These are phyloP conservation scores for Henningerozyma blattae DNA, from an alignment of 805 yeast species.

Conservation along the genomic window DNA sequence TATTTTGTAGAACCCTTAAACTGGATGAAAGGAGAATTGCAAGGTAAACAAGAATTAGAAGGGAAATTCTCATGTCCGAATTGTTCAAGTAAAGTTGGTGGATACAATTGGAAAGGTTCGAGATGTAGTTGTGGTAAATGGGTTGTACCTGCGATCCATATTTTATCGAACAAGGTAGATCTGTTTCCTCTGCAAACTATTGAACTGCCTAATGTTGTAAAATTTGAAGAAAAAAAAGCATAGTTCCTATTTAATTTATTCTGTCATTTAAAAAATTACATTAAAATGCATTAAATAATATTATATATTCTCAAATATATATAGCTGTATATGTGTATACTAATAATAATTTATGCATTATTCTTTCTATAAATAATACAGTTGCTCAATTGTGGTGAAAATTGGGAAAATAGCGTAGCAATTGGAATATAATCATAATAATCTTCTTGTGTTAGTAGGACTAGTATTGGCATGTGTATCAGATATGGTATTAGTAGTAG, in stretches of 20 bases:
- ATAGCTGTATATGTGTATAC: neutral
- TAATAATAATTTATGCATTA: neutral
- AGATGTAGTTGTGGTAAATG: slow-evolving; percentile 92
- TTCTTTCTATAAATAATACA: neutral
- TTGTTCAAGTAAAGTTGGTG: slow-evolving; percentile 79
- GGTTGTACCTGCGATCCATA: slow-evolving; percentile 85
- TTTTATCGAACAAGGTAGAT: slow-evolving; percentile 75
- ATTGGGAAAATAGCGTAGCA: too few relatives aligned
- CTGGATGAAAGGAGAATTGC: slow-evolving; percentile 84
- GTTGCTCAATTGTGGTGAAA: too few relatives aligned
- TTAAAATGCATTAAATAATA: slow-evolving; percentile 1
- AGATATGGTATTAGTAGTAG: too few relatives aligned
- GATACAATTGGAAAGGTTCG: slow-evolving; percentile 89
- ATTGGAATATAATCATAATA: too few relatives aligned
- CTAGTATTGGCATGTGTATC: too few relatives aligned
- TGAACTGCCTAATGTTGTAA: slow-evolving; percentile 16
- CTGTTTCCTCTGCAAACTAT: slow-evolving; percentile 27
- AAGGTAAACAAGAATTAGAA: slow-evolving; percentile 56
- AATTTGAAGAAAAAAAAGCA: slow-evolving; percentile 7
- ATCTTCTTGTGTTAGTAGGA: too few relatives aligned
- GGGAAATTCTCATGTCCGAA: slow-evolving; percentile 82
- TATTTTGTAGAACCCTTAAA: slow-evolving; percentile 76
- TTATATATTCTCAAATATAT: neutral
- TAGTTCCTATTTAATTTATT: too few relatives aligned
- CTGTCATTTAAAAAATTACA: neutral